Base-by-base conservation (phyloP, 2,329 filamentous ascomycete species). In the Hypoxylon sp. region DNA sequence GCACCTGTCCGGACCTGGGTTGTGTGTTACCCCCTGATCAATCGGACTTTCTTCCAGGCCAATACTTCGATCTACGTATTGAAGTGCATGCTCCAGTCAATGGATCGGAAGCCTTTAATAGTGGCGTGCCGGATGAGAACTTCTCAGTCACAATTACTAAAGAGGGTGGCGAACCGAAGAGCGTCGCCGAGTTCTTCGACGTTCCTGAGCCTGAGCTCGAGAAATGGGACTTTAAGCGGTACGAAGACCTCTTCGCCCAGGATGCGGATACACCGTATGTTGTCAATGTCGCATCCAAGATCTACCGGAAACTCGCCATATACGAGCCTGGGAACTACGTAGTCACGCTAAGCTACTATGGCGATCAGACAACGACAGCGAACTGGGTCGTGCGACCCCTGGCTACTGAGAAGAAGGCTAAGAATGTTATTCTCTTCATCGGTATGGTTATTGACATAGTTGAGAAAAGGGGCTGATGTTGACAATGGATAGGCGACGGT, bases 341-440 rank as follows among this genome's bases (percentile, higher is more conserved):
- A 55, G 92, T 93, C 14, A 92, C 88, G 5, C 84, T 97, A 68
- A 89, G 82, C 67, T 96, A 96, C 84, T 93, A 94, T 81, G 88
- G 89, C 70, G 88, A 88, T 68, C 86, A 89, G 77, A 90, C 85
- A 68, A 96, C 93, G 3, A 88, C 85, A 59, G 93, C 93, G 20
- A 89, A 89, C 74, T 97, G 93, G 93, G 82, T 88, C 20, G 93
- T 97, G 44, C 89, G 92, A 37, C 89, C 92, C 54, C 81, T 95
- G 31, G 85, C 88, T 37, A 86, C 89, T 63, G 84, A 88, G 79
- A 90, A 92, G 81, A 92, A 89, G 82, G 90, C 92, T 42, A 96
- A 95, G 87, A 96, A 96, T 73, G 89, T 96, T 72, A 89, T 96
- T 74, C 85, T 96, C 70, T 97, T 96, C 81, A 93, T 97, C 71